phyloP scores from a whole-genome alignment of 2,329 filamentous ascomycete genomes.

The Hymenoscyphus repandus region DNA sequence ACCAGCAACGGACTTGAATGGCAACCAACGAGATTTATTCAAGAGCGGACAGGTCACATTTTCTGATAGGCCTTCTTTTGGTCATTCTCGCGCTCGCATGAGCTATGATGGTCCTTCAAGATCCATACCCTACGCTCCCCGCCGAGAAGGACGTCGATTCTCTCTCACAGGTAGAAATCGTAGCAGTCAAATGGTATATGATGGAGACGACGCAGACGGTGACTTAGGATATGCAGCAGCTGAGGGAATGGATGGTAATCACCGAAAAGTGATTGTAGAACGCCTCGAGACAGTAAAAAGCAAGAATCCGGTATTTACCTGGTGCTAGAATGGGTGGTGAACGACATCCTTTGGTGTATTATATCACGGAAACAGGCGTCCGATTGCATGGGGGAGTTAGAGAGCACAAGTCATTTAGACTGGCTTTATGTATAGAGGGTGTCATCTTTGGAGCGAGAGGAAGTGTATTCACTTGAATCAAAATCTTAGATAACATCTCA shows the following conservation, averaged over 20 bases:
- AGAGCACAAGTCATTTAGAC: neutral
- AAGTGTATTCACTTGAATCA: too few species aligned
- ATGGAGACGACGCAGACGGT: conserved; percentile 77
- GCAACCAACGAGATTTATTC: conserved; percentile 8
- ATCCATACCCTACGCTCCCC: conserved; percentile 15
- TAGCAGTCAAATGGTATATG: conserved; percentile 40
- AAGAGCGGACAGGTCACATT: conserved; percentile 26
- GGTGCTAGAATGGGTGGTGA: conserved; percentile 58
- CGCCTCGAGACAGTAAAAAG: conserved; percentile 92
- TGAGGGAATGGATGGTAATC: conserved; percentile 86
- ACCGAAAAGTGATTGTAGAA: conserved; percentile 94
- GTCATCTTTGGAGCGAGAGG: too few species aligned
- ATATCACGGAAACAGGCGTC: conserved; percentile 4
- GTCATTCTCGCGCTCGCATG: conserved; percentile 27
- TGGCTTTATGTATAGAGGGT: too few species aligned
- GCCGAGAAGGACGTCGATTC: conserved; percentile 30
- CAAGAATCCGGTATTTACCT: conserved; percentile 93
- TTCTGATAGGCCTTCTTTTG: conserved; percentile 23
- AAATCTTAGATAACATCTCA: too few species aligned
- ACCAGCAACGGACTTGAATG: conserved; percentile 13
- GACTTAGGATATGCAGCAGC: conserved; percentile 93
- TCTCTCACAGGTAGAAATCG: conserved; percentile 34
- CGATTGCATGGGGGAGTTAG: neutral
- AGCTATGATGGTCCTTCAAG: conserved; percentile 31
- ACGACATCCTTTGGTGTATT: conserved; percentile 7